These are phyloP conservation scores for Boletus subcaerulescens DNA, from an alignment of 768 basidiomycete genomes.

Conservation along the genomic window DNA sequence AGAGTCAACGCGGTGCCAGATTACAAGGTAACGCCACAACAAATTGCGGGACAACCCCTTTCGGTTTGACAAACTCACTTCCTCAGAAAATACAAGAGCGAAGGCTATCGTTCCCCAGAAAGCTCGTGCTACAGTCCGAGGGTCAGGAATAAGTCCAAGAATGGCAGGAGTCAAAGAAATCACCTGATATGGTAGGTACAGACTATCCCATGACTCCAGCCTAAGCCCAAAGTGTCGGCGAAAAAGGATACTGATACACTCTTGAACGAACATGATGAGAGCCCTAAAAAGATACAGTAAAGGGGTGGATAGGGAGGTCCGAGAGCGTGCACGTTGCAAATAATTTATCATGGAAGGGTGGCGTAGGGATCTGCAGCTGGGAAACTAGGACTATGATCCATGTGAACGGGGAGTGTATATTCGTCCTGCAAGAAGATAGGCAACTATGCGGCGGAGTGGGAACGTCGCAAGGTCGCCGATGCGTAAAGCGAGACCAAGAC, in stretches of 20 bases:
- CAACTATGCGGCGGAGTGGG: conserved; percentile 25
- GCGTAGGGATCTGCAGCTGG: not conserved
- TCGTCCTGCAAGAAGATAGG: conserved; percentile 24
- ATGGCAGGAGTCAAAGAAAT: conserved; percentile 28
- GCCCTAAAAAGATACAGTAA: conserved; percentile 11
- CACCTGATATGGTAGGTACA: conserved; percentile 27
- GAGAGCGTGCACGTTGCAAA: conserved; percentile 10
- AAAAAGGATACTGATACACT: conserved; percentile 18
- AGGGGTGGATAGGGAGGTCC: conserved; percentile 1
- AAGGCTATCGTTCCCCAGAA: conserved; percentile 4
- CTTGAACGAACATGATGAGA: conserved; percentile 3
- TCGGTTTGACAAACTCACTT: conserved; percentile 19
- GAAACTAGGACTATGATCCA: conserved; percentile 13
- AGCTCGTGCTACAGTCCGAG: not conserved
- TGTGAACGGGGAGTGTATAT: conserved; percentile 21
- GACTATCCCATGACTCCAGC: conserved; percentile 4
- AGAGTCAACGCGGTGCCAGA: not conserved
- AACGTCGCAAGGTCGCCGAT: conserved; percentile 30
- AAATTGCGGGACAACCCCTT: not conserved
- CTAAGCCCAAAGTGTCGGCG: not conserved
- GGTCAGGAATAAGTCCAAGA: conserved; percentile 19
- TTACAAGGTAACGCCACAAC: conserved; percentile 17
- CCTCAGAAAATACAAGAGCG: conserved; percentile 27
- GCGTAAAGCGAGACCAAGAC: conserved; percentile 27
- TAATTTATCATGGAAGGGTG: not conserved